Evolutionary conservation across 139 green algal genomes (phyloP).

Genomic region (Coelastrella sp.): DNA sequence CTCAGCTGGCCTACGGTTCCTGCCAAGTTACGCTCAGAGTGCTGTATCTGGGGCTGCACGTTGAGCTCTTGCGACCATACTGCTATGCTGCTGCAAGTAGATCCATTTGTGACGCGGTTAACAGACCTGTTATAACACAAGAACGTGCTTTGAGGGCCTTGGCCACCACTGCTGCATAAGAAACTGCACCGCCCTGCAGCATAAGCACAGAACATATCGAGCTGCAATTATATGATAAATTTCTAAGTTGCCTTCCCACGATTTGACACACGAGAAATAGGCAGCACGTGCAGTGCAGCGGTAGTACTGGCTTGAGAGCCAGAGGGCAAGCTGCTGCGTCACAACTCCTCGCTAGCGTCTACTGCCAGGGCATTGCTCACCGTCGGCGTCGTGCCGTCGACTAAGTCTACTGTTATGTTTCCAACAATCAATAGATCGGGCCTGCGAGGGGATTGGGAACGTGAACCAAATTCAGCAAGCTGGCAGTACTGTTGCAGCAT

Average conservation of each 20-base stretch:
- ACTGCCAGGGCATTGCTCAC: slow-evolving; percentile 46
- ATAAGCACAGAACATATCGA: background rate
- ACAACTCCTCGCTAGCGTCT: background rate
- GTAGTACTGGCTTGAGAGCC: no score
- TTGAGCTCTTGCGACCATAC: no score
- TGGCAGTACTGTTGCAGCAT: background rate
- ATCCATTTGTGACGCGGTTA: no score
- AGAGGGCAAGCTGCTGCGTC: background rate
- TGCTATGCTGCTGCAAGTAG: no score
- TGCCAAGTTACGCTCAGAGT: background rate
- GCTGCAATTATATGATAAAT: no score
- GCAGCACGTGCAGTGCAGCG: no score
- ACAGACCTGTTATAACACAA: slow-evolving; percentile 77
- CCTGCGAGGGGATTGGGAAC: slow-evolving; percentile 51
- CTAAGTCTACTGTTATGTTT: slow-evolving; percentile 83
- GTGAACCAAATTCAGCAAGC: background rate
- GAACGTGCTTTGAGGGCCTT: slow-evolving; percentile 64
- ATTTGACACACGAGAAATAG: no score
- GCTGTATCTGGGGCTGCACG: no score
- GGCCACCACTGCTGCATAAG: slow-evolving; percentile 80
- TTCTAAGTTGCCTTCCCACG: no score
- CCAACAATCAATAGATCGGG: slow-evolving; percentile 81
- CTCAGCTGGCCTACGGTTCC: no score
- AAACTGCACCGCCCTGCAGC: slow-evolving; percentile 79
- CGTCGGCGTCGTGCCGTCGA: slow-evolving; percentile 74